Conservation (phyloP, 2,329 filamentous ascomycete species). For the Akanthomyces uredinophilus region DNA sequence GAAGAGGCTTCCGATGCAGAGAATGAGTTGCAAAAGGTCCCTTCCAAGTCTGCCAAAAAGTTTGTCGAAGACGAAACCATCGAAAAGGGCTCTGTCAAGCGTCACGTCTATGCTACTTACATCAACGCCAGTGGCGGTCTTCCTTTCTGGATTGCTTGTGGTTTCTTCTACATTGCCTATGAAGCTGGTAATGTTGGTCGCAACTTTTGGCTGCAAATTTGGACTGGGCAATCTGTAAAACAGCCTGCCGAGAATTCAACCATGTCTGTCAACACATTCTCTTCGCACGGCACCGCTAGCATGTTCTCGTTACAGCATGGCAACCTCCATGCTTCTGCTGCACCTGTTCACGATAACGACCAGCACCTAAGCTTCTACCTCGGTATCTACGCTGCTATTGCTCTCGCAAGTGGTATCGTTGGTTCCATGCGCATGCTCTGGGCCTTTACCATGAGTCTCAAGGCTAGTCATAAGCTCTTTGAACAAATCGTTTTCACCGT, state of each 20-base stretch:
- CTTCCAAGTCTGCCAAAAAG: constrained; percentile 55
- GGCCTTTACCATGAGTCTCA: constrained; percentile 60
- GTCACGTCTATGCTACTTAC: constrained; percentile 62
- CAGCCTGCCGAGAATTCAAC: constrained; percentile 4
- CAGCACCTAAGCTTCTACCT: constrained; percentile 58
- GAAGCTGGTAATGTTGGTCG: constrained; percentile 52
- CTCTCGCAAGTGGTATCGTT: constrained; percentile 50
- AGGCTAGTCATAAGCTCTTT: constrained; percentile 65
- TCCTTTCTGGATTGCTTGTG: constrained; percentile 52
- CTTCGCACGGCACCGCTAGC: constrained; percentile 37
- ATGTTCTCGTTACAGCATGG: constrained; percentile 44
- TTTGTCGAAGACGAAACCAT: constrained; percentile 73
- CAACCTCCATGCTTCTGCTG: constrained; percentile 34
- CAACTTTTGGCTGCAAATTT: constrained; percentile 60
- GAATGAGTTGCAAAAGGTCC: constrained; percentile 42
- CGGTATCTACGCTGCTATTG: constrained; percentile 59
- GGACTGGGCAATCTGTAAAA: constrained; percentile 44
- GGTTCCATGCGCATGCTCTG: constrained; percentile 59
- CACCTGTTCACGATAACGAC: constrained; percentile 25
- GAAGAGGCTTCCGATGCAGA: constrained; percentile 42
- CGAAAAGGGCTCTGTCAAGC: constrained; percentile 64
- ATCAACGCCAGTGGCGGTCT: constrained; percentile 60
- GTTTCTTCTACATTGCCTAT: constrained; percentile 49
- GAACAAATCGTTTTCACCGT: constrained; percentile 61
- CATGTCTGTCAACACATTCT: constrained; percentile 22